Evolutionary conservation across 352 stramenopile genomes (phyloP).

Genomic region (Globisporangium nodosum): DNA sequence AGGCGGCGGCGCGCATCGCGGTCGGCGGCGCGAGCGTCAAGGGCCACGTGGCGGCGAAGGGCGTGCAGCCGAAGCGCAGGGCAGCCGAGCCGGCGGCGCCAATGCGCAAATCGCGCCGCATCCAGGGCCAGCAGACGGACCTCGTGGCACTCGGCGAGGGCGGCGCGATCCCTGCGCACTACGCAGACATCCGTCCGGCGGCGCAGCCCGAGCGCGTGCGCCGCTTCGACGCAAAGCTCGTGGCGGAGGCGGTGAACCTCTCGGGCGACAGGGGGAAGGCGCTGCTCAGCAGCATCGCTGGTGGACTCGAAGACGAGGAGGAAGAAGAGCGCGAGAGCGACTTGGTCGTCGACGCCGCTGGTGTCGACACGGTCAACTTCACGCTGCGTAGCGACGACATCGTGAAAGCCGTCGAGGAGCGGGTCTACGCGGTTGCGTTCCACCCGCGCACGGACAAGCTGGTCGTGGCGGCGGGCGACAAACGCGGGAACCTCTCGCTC

Average conservation of each 20-base stretch:
- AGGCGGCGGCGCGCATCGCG: conserved; percentile 55
- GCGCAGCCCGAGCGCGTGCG: neutral
- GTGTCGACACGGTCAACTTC: conserved; percentile 44
- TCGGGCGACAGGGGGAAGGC: conserved; percentile 23
- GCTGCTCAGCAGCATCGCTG: conserved; percentile 37
- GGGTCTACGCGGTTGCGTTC: conserved; percentile 77
- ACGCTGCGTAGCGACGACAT: conserved; percentile 45
- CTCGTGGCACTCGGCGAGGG: conserved; percentile 20
- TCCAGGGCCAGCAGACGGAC: conserved; percentile 57
- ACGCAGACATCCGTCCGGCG: neutral
- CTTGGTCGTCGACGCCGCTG: conserved; percentile 27
- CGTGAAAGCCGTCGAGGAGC: conserved; percentile 62
- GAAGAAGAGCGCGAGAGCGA: conserved; percentile 34
- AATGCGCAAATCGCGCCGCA: conserved; percentile 52
- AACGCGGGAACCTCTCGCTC: conserved; percentile 63
- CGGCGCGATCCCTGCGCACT: neutral
- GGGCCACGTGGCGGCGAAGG: conserved; percentile 5
- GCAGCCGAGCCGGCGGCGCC: conserved; percentile 16
- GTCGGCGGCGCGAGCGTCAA: conserved; percentile 9
- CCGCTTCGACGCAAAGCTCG: conserved; percentile 21
- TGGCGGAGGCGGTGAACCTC: conserved; percentile 28
- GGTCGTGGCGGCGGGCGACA: conserved; percentile 67
- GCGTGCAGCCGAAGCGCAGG: conserved; percentile 20
- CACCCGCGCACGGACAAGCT: conserved; percentile 57
- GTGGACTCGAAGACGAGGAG: conserved; percentile 1